These are phyloP conservation scores for Backusella australiensis DNA, from an alignment of 192 early-diverging fungal genomes.

Conservation along the genomic window DNA sequence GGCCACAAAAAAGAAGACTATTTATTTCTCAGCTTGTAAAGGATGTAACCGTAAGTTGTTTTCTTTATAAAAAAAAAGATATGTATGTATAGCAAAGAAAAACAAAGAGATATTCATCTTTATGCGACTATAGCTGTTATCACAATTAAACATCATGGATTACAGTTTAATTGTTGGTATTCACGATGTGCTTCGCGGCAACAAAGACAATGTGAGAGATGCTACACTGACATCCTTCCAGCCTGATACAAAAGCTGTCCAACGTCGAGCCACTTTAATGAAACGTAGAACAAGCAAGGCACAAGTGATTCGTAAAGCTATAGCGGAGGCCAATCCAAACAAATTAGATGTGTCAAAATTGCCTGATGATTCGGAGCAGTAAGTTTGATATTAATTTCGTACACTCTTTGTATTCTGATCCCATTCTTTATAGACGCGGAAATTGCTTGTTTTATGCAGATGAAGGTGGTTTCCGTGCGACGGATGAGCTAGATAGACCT, in stretches of 20 bases:
- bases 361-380: conserved; percentile 40
- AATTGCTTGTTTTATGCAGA: too few species aligned
- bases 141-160: conserved; percentile 43
- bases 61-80: too few species aligned
- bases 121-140: conserved; percentile 57
- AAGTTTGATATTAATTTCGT: not conserved
- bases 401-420: too few species aligned
- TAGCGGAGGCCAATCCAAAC: conserved; percentile 57
- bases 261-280: conserved; percentile 41
- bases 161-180: conserved; percentile 96
- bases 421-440: too few species aligned
- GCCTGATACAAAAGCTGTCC: conserved; percentile 43
- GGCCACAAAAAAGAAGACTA: conserved; percentile 74
- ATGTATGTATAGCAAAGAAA: too few species aligned
- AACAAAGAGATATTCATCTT: too few species aligned
- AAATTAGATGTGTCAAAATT: conserved; percentile 61
- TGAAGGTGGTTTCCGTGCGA: too few species aligned
- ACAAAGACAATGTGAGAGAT: conserved; percentile 90
- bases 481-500: too few species aligned
- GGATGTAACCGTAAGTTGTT: conserved; percentile 66
- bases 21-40: conserved; percentile 87
- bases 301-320: conserved; percentile 51
- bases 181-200: conserved; percentile 86
- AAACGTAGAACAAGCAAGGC: conserved; percentile 56
- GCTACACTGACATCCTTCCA: conserved; percentile 85